phyloP scores from a whole-genome alignment of 2,329 filamentous ascomycete species.

The Apiospora pterosperma region DNA sequence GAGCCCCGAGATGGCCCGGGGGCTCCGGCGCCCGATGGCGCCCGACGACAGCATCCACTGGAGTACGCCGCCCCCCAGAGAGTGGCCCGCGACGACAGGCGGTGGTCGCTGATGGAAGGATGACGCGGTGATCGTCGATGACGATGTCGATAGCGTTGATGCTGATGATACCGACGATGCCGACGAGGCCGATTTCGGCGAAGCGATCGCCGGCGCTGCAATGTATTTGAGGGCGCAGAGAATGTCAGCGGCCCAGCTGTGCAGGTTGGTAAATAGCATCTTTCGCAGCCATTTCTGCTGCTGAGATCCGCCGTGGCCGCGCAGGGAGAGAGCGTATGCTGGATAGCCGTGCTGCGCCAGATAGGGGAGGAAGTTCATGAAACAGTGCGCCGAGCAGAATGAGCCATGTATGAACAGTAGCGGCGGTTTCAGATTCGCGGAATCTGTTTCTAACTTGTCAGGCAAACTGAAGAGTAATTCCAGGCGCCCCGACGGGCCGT shows the following conservation, averaged over 20 bases:
- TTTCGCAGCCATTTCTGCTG: background rate
- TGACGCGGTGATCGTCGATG: background rate
- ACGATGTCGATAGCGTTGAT: background rate
- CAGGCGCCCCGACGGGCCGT: constrained; percentile 4
- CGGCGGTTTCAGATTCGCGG: constrained; percentile 3
- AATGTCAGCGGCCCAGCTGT: constrained; percentile 7
- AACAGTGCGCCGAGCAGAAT: constrained; percentile 9
- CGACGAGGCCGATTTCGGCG: background rate
- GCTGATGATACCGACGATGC: background rate
- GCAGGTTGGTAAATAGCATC: constrained; percentile 7
- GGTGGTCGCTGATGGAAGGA: background rate
- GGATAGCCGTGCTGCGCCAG: constrained; percentile 9
- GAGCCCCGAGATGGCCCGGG: constrained; percentile 6
- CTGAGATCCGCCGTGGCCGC: constrained; percentile 9
- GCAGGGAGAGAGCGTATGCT: constrained; percentile 10
- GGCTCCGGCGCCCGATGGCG: background rate
- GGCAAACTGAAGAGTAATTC: constrained; percentile 10
- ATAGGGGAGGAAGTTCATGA: constrained; percentile 9
- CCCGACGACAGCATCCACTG: constrained; percentile 8
- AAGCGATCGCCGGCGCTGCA: background rate
- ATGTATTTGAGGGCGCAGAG: background rate
- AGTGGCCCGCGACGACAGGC: constrained; percentile 9
- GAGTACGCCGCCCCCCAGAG: constrained; percentile 9
- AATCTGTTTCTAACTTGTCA: background rate
- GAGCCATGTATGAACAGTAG: constrained; percentile 12